These are phyloP conservation scores for Acanthamoeba healyi DNA, from an alignment of 208 protist genomes.

Conservation along the genomic window DNA sequence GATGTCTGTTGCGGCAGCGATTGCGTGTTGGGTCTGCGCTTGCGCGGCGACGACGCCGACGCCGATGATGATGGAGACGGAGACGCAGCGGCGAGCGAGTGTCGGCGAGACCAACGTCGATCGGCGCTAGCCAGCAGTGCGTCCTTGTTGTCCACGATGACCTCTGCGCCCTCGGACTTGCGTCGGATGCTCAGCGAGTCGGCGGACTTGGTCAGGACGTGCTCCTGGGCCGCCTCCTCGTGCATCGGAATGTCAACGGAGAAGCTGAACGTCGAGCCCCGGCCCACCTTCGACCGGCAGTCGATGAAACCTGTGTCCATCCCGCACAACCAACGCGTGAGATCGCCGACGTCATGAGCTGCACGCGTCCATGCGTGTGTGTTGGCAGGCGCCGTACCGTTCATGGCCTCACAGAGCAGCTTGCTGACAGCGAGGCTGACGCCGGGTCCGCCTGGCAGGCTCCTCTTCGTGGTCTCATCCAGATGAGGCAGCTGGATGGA, in stretches of 20 bases:
- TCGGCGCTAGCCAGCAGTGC: neutral
- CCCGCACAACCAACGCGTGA: too few species aligned
- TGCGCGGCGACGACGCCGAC: neutral
- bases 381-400: neutral
- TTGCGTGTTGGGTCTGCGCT: neutral
- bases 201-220: neutral
- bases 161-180: neutral
- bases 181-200: neutral
- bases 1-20: neutral
- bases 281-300: neutral
- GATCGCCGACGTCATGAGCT: neutral
- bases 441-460: neutral
- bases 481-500: neutral
- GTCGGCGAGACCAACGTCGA: neutral
- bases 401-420: constrained; percentile 28
- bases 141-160: neutral
- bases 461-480: neutral
- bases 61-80: neutral
- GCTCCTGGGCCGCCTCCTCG: neutral
- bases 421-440: constrained; percentile 21
- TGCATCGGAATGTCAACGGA: neutral
- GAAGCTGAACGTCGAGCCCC: neutral
- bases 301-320: neutral
- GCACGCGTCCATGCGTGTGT: neutral
- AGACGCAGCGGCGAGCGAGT: neutral